Evolutionary conservation across 2,329 filamentous ascomycete genomes (phyloP), one percentile per base, ranked within the genome.

Genomic region (Botryotinia convoluta): DNA sequence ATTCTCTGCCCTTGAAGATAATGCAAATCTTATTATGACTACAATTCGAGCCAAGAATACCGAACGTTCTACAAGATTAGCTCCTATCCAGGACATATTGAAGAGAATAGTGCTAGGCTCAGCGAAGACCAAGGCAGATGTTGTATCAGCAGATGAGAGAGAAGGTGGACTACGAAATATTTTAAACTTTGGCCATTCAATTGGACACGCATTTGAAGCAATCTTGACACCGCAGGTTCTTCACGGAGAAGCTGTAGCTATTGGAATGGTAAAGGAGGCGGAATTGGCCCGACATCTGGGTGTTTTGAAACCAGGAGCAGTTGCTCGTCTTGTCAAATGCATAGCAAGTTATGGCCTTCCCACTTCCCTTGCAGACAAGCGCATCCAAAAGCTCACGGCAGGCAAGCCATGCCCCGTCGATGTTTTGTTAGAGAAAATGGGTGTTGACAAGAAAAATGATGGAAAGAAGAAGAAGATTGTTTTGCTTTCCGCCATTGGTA

Each of bases 191-290:
- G 96, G 96, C 45, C 96, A 99, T 82, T 98, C 96, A 1, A 98
- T 99, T 77, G 96, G 96, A 22, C 96, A 99, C 83, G 96, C 96
- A 29, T 94, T 95, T 79, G 96, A 99, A 84, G 96, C 96, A 42
- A 94, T 99, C 63, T 87, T 98, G 60, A 97, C 97, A 0, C 96
- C 96, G 0, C 95, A 99, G 82, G 90, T 99, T 54, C 89, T 99
- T 10, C 96, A 99, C 80, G 96, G 96, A 74, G 96, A 99, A 82
- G 94, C 93, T 76, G 95, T 99, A 18, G 94, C 96, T 35, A 97
- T 99, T 78, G 96, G 96, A 39, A 99, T 99, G 96, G 93, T 98
- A 74, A 97, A 97, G 82, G 96, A 99, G 83, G 96, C 95, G 18
- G 96, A 98, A 82, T 85, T 99, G 72, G 93, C 96, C 37, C 92